phyloP scores from a whole-genome alignment of 2,329 filamentous ascomycete genomes.

The Clarireedia monteithiana region DNA sequence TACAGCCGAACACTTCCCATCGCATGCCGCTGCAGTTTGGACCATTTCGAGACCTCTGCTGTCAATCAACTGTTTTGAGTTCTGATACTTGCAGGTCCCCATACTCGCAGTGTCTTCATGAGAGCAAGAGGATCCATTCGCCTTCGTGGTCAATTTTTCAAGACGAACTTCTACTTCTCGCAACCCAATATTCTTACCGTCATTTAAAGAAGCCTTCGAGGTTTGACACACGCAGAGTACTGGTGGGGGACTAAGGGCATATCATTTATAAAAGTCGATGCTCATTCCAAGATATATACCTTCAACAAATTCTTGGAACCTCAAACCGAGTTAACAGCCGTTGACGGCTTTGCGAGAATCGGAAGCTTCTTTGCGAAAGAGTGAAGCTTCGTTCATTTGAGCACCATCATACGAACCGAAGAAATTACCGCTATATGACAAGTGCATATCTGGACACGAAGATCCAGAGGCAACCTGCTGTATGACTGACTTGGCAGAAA shows the following conservation, averaged over 20 bases:
- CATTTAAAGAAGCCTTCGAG: not conserved
- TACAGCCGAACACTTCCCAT: not conserved
- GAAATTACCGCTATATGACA: not conserved
- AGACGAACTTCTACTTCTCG: not conserved
- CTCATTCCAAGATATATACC: not conserved
- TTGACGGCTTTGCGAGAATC: not conserved
- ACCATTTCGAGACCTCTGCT: not conserved
- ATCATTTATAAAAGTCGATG: not conserved
- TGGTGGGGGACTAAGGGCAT: not conserved
- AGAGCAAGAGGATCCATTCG: not conserved
- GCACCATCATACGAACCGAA: not conserved
- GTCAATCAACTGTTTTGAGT: not conserved
- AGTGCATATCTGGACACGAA: conserved; percentile 23
- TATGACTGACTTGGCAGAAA: conserved; percentile 49
- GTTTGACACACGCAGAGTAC: not conserved
- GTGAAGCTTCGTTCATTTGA: not conserved
- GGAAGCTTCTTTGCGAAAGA: not conserved
- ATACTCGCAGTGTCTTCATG: not conserved
- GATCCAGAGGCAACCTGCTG: conserved; percentile 29
- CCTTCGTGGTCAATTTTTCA: not conserved
- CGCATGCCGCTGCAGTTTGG: not conserved
- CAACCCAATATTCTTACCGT: not conserved
- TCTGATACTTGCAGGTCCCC: not conserved
- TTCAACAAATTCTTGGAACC: not conserved
- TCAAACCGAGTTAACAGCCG: not conserved